Percentiles rank a stretch among this genome's conserved stretches.
These are phyloP conservation scores for Gymnopilus junonius DNA, from an alignment of 768 basidiomycete genomes.

Conservation along the genomic window DNA sequence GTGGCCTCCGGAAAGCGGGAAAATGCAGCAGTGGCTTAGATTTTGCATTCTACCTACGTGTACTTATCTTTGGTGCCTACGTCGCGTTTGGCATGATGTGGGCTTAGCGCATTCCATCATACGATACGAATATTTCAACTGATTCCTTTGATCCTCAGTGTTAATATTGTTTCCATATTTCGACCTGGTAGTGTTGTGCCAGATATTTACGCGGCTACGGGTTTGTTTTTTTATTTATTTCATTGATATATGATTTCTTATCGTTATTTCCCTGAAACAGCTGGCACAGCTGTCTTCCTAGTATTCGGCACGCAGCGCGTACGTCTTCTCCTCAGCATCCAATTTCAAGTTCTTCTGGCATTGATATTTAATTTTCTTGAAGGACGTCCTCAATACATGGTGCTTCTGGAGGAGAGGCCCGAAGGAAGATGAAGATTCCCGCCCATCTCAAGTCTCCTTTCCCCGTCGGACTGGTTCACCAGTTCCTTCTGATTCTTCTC, in stretches of 20 bases:
- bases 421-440: neutral
- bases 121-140: neutral
- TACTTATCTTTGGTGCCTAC: constrained; percentile 37
- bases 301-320: constrained; percentile 42
- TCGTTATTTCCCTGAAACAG: constrained; percentile 18
- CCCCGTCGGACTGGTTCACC: neutral
- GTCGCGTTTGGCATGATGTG: constrained; percentile 37
- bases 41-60: constrained; percentile 32
- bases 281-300: constrained; percentile 39
- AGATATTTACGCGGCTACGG: constrained; percentile 38
- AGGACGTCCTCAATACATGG: constrained; percentile 40
- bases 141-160: constrained; percentile 19
- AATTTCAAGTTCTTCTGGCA: neutral
- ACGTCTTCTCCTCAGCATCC: constrained; percentile 5
- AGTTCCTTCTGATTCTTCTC: neutral
- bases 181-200: constrained; percentile 23
- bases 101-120: constrained; percentile 3
- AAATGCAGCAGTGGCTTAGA: constrained; percentile 25
- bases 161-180: constrained; percentile 33
- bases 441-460: neutral
- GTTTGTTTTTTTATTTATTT: constrained; percentile 18
- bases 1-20: constrained; percentile 34
- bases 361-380: neutral
- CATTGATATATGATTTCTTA: neutral
- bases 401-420: constrained; percentile 30